Conservation (phyloP, 495 filamentous ascomycete species). For the Hypoxylon fragiforme region DNA sequence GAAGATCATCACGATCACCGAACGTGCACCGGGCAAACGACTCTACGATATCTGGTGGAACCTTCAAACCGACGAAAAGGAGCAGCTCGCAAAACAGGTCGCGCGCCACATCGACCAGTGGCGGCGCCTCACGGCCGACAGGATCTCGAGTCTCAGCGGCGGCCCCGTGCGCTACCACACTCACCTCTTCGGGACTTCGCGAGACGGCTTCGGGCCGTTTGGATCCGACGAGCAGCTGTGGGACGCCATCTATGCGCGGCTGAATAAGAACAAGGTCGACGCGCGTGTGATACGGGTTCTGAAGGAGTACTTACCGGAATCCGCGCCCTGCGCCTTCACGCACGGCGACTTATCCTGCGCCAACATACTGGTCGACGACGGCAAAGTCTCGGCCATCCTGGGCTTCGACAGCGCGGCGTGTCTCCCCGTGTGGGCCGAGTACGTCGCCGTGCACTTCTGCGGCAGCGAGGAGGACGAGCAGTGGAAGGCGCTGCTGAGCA, state of each 20-base stretch:
- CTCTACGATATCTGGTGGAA: conserved; percentile 37
- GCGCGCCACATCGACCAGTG: conserved; percentile 18
- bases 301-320: conserved; percentile 30
- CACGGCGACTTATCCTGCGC: conserved; percentile 32
- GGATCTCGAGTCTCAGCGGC: conserved; percentile 23
- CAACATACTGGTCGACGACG: conserved; percentile 25
- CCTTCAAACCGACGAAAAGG: conserved; percentile 10
- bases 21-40: conserved; percentile 18
- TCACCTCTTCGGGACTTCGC: conserved; percentile 21
- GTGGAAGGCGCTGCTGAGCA: conserved; percentile 34
- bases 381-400: conserved; percentile 22
- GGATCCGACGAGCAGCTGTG: conserved; percentile 24
- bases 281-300: conserved; percentile 13
- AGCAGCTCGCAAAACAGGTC: conserved; percentile 27
- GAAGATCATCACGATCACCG: conserved; percentile 30
- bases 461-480: conserved; percentile 33
- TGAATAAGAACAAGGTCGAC: conserved; percentile 11
- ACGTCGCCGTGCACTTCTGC: conserved; percentile 32
- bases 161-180: conserved; percentile 19
- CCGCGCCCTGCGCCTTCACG: conserved; percentile 30
- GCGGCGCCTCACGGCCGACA: conserved; percentile 18
- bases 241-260: conserved; percentile 10
- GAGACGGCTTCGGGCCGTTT: conserved; percentile 27
- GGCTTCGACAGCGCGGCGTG: conserved; percentile 32
- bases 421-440: conserved; percentile 34